Percentiles rank a stretch among this genome's conserved stretches.
phyloP scores from a whole-genome alignment of 169 alveolate genomes.

The Pseudocohnilembus persalinus region DNA sequence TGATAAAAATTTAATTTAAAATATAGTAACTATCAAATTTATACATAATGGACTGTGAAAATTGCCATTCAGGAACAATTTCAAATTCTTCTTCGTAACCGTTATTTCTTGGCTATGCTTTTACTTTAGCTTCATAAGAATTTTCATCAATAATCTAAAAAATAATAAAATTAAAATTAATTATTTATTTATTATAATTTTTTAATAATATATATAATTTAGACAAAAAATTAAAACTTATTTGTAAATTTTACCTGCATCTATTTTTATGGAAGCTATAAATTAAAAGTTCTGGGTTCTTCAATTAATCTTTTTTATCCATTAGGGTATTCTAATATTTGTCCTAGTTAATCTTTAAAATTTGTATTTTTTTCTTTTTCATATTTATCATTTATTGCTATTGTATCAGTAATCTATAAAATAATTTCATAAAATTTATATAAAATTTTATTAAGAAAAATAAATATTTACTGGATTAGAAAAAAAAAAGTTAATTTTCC shows the following conservation, averaged over 20 bases:
- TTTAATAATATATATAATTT: no score
- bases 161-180: no score
- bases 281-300: background rate
- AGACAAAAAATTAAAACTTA: background rate
- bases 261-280: background rate
- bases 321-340: background rate
- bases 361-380: background rate
- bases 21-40: background rate
- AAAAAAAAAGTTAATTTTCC: slow-evolving; percentile 51
- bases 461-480: slow-evolving; percentile 25
- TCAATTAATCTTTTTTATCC: background rate
- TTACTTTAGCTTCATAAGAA: background rate
- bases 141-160: background rate
- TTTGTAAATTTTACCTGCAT: background rate
- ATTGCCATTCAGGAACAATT: background rate
- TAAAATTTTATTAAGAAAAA: no score
- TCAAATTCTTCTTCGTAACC: background rate
- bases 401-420: background rate
- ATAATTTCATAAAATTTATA: no score
- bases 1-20: no score
- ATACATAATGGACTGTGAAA: background rate
- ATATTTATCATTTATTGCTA: background rate
- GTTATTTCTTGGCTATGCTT: background rate
- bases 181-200: no score
- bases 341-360: no score